Evolutionary conservation across 2,329 filamentous ascomycete genomes (phyloP).

Genomic region (Beauveria sp.): DNA sequence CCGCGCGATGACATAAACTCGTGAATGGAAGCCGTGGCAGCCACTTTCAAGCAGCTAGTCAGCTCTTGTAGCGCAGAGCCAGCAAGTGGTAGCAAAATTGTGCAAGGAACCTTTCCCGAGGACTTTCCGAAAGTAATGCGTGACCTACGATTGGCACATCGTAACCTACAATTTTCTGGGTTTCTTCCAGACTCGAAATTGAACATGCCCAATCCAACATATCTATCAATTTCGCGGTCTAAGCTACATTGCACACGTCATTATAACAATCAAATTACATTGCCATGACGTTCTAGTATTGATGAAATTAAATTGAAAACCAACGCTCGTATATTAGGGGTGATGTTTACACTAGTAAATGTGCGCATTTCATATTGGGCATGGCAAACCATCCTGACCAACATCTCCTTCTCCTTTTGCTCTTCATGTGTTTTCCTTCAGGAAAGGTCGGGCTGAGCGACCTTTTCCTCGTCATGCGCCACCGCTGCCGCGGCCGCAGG

Average conservation of each 20-base stretch:
- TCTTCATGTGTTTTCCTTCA: not conserved
- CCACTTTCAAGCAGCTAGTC: too few relatives aligned
- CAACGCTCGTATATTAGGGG: constrained; percentile 6
- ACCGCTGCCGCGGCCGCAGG: not conserved
- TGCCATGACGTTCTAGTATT: not conserved
- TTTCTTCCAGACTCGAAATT: too few relatives aligned
- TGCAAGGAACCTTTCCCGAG: too few relatives aligned
- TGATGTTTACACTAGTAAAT: constrained; percentile 3
- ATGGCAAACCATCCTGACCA: not conserved
- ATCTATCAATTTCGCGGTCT: too few relatives aligned
- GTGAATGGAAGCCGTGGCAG: too few relatives aligned
- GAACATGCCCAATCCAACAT: too few relatives aligned
- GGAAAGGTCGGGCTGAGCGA: not conserved
- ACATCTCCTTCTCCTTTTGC: not conserved
- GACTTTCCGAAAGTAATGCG: too few relatives aligned
- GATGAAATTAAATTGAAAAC: not conserved
- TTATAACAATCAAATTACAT: not conserved
- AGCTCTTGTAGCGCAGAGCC: too few relatives aligned
- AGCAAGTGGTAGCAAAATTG: too few relatives aligned
- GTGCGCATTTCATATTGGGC: not conserved
- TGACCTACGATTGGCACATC: too few relatives aligned
- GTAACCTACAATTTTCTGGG: too few relatives aligned
- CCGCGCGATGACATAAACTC: too few relatives aligned
- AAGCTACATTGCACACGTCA: not conserved
- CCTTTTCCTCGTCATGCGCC: constrained; percentile 2